Evolutionary conservation across 1,139 yeast genomes (phyloP).

Genomic region (Hemisphaericaspora lyxosophila): DNA sequence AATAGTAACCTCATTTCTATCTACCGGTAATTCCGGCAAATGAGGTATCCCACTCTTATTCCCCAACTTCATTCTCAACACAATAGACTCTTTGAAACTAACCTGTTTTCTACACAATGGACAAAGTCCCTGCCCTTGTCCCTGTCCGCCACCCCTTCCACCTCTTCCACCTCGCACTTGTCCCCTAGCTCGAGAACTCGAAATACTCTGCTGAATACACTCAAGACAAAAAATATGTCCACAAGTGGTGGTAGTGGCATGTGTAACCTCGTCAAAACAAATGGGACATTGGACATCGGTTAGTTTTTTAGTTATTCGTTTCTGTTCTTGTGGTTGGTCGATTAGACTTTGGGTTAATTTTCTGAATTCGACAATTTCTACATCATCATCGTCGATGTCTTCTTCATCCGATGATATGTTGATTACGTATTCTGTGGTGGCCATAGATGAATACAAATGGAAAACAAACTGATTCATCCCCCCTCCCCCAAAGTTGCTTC

Average conservation of each 20-base stretch:
- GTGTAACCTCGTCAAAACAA: conserved; percentile 43
- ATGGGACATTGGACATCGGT: conserved; percentile 46
- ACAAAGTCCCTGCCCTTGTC: conserved; percentile 42
- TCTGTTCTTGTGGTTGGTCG: conserved; percentile 22
- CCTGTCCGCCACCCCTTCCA: not conserved
- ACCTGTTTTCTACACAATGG: conserved; percentile 46
- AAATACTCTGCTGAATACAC: conserved; percentile 43
- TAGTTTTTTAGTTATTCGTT: conserved; percentile 29
- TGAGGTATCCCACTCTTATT: conserved; percentile 16
- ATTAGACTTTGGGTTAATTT: conserved; percentile 37
- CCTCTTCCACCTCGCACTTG: conserved; percentile 27
- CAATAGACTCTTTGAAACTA: conserved; percentile 39
- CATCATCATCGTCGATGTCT: conserved; percentile 36
- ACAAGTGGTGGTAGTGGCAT: conserved; percentile 45
- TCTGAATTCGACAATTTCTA: conserved; percentile 40
- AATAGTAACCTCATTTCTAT: conserved; percentile 1
- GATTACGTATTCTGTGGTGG: conserved; percentile 20
- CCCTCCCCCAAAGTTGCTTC: too few species aligned
- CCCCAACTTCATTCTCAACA: conserved; percentile 33
- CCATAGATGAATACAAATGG: too few species aligned
- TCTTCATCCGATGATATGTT: conserved; percentile 25
- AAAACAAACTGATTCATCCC: too few species aligned
- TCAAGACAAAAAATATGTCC: conserved; percentile 49
- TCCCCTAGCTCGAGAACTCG: conserved; percentile 46
- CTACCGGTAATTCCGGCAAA: conserved; percentile 3